phyloP scores from a whole-genome alignment of 768 basidiomycete species.

The Serendipita vermifera region DNA sequence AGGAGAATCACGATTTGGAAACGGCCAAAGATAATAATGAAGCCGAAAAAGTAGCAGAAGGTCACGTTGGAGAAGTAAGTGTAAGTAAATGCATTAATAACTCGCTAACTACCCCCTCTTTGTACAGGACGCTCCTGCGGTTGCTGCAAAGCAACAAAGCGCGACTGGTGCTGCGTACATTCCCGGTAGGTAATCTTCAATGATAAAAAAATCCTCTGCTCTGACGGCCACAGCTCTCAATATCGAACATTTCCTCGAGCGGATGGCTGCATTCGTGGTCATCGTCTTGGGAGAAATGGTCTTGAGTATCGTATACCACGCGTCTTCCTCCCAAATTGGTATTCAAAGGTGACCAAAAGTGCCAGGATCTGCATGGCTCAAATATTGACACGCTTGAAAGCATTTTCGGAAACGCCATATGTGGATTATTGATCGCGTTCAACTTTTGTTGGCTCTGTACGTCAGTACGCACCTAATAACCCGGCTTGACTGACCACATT shows the following conservation, averaged over 20 bases:
- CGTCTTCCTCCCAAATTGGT: neutral
- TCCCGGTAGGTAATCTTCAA: neutral
- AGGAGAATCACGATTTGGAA: too few relatives aligned
- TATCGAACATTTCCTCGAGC: slow-evolving; percentile 26
- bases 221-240: slow-evolving; percentile 20
- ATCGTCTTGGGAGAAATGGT: slow-evolving; percentile 20
- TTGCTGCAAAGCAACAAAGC: neutral
- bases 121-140: neutral
- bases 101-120: too few relatives aligned
- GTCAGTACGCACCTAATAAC: neutral
- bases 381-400: too few relatives aligned
- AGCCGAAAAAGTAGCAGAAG: too few relatives aligned
- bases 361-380: too few relatives aligned
- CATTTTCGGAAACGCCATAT: slow-evolving; percentile 6
- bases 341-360: too few relatives aligned
- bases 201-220: too few relatives aligned
- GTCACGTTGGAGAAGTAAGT: too few relatives aligned
- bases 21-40: too few relatives aligned
- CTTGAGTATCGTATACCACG: slow-evolving; percentile 13
- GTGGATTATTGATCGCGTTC: slow-evolving; percentile 1
- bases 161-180: neutral
- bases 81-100: too few relatives aligned
- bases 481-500: neutral
- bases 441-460: slow-evolving; percentile 7
- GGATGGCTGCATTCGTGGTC: slow-evolving; percentile 24